Percentiles rank a stretch among this genome's conserved stretches.
These are phyloP conservation scores for Scheffersomyces insectosa DNA, from an alignment of 1,139 yeast species.

Conservation along the genomic window DNA sequence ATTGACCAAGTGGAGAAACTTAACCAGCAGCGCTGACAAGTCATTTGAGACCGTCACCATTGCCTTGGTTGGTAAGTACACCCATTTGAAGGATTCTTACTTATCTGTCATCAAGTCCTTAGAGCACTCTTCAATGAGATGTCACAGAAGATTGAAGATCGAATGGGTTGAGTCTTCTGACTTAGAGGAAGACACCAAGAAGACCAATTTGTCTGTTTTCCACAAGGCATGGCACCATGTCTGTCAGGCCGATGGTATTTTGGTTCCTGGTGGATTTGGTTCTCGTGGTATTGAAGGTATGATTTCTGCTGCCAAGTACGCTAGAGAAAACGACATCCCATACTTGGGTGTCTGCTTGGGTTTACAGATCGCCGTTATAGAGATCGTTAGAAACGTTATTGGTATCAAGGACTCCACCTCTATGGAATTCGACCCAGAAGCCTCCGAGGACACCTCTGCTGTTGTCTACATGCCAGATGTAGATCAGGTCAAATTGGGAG, in stretches of 20 bases:
- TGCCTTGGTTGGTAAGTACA: conserved; percentile 96
- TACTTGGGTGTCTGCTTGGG: conserved; percentile 97
- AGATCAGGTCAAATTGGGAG: conserved; percentile 93
- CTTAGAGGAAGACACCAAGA: conserved; percentile 73
- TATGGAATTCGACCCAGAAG: conserved; percentile 73
- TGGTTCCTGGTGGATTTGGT: conserved; percentile 99
- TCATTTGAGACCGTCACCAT: conserved; percentile 86
- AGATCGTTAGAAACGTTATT: conserved; percentile 80
- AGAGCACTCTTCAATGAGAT: conserved; percentile 92
- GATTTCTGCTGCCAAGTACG: conserved; percentile 96
- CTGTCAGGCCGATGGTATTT: conserved; percentile 93
- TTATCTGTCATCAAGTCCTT: conserved; percentile 92
- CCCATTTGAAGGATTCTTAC: conserved; percentile 92
- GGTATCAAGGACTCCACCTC: conserved; percentile 74
- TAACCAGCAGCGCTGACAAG: conserved; percentile 77
- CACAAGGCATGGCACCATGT: conserved; percentile 96
- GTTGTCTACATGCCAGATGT: conserved; percentile 99
- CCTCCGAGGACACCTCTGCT: conserved; percentile 66
- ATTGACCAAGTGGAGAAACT: conserved; percentile 74
- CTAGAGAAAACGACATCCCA: conserved; percentile 92
- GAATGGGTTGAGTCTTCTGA: conserved; percentile 96
- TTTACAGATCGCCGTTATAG: conserved; percentile 95
- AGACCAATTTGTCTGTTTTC: conserved; percentile 67
- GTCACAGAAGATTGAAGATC: conserved; percentile 79
- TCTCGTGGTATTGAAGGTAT: conserved; percentile 97